Evolutionary conservation across 176 grass and related monocot species (phyloP), one percentile per base, ranked within the genome.

Genomic region (Oryza nivara): DNA sequence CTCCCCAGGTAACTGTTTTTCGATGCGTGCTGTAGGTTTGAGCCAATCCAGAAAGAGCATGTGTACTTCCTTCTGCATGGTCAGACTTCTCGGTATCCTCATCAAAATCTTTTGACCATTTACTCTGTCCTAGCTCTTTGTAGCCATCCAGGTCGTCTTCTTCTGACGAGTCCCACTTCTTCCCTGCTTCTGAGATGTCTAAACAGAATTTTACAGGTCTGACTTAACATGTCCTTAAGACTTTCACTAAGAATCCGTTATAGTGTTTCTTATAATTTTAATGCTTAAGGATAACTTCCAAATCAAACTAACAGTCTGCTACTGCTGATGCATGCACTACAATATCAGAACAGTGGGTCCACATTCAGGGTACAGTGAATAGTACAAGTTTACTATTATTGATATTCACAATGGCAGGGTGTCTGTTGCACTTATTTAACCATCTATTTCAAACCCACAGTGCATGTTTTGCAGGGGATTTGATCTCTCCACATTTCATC

Each of bases 91-190:
- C 71, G 6, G 73, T 80, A 63, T 95, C 96, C 56, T 93, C 92
- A 60, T 95, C 91, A 80, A 90, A 90, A 95, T 93, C 85, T 81
- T 78, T 95, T 80, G 96, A 98, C 96, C 96, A 95, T 92, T 95
- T 98, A 88, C 96, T 98, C 56, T 88, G 86, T 67, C 83, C 89
- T 78, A 95, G 60, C 46, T 93, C 93, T 90, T 93, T 95, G 16
- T 92, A 85, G 72, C 69, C 83, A 58, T 78, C 78, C 30, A 72
- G 64, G 23, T 88, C 91, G 54, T 94, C 90, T 25, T 85, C 90
- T 54, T 93, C 95, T 76, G 92, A 90, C 16, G 73, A 82, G 7
- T 89, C 76, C 92, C 91, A 98, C 52, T 74, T 93, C 34, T 89
- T 89, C 69, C 56, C 85, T 79, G 64, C n/a, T 79, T 92, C 84